A percentile compares a stretch with the other conserved stretches of the same genome.
These are phyloP conservation scores for Stagonosporopsis rhizophila DNA, from an alignment of 2,329 filamentous ascomycete genomes.

Conservation along the genomic window DNA sequence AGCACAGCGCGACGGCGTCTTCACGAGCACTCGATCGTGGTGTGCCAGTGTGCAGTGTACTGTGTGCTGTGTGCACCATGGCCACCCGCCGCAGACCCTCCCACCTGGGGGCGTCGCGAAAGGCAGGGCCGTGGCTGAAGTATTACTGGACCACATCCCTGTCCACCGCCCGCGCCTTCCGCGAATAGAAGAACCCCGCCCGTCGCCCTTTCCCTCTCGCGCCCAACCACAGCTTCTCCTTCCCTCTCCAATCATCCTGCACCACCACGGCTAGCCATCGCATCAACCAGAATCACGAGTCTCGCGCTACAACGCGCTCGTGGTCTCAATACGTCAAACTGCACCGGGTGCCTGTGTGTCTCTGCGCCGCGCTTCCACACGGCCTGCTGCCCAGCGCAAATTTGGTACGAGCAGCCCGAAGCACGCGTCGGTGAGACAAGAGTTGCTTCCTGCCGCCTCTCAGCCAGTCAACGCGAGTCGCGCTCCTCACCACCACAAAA, in stretches of 20 bases:
- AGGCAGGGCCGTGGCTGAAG: conserved; percentile 21
- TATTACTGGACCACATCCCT: conserved; percentile 30
- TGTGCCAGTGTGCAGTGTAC: background rate
- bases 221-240: conserved; percentile 37
- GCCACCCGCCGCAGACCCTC: conserved; percentile 8
- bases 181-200: conserved; percentile 29
- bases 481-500: conserved; percentile 38
- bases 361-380: conserved; percentile 24
- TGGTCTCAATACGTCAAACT: conserved; percentile 26
- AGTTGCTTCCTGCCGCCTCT: conserved; percentile 21
- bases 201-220: conserved; percentile 29
- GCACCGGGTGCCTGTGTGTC: conserved; percentile 23
- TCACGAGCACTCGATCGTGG: background rate
- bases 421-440: conserved; percentile 31
- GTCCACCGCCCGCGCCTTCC: conserved; percentile 17
- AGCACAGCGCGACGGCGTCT: background rate
- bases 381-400: conserved; percentile 24
- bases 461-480: conserved; percentile 35
- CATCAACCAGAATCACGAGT: conserved; percentile 30
- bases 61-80: too few species aligned
- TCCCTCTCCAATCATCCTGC: conserved; percentile 39
- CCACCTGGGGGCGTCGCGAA: conserved; percentile 7
- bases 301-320: conserved; percentile 37
- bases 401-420: conserved; percentile 12
- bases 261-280: conserved; percentile 31